Evolutionary conservation across 306 rosid species (phyloP).

Genomic region (Lotus japonicus): DNA sequence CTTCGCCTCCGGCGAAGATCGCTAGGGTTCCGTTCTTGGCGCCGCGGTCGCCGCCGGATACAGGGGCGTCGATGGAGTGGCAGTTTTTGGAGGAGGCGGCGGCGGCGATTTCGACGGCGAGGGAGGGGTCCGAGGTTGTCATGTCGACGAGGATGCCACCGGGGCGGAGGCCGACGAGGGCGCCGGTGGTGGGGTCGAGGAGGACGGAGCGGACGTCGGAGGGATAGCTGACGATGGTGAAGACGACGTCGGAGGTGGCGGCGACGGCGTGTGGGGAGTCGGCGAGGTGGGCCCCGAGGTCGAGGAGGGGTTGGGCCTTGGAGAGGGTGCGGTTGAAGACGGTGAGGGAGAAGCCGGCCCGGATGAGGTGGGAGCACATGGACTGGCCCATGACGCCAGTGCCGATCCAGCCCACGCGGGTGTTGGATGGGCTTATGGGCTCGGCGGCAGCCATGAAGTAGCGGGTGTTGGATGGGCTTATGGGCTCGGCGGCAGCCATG

Average conservation of each 20-base stretch:
- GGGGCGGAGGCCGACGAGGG: conserved; percentile 69
- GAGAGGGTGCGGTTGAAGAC: conserved; percentile 89
- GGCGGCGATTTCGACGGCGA: conserved; percentile 59
- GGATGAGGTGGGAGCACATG: conserved; percentile 79
- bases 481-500: conserved; percentile 47
- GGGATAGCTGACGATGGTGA: conserved; percentile 89
- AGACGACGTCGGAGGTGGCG: conserved; percentile 71
- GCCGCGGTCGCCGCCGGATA: conserved; percentile 88
- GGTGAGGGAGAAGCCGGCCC: conserved; percentile 80
- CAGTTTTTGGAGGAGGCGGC: conserved; percentile 49
- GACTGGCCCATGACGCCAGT: conserved; percentile 92
- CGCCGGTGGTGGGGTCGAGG: conserved; percentile 59
- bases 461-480: conserved; percentile 51
- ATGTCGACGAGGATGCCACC: conserved; percentile 86
- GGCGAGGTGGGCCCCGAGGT: conserved; percentile 65
- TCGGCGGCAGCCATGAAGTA: conserved; percentile 52
- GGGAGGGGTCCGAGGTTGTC: conserved; percentile 96
- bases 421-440: conserved; percentile 49
- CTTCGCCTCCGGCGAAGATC: conserved; percentile 78
- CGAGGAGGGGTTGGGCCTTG: conserved; percentile 75
- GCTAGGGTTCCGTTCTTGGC: conserved; percentile 67
- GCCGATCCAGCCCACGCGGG: conserved; percentile 95
- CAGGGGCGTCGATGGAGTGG: conserved; percentile 73
- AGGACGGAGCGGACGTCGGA: conserved; percentile 89
- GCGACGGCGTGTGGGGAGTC: conserved; percentile 61